Conservation (phyloP, 1,284 basidiomycete genomes). For the Pseudozyma sp. region DNA sequence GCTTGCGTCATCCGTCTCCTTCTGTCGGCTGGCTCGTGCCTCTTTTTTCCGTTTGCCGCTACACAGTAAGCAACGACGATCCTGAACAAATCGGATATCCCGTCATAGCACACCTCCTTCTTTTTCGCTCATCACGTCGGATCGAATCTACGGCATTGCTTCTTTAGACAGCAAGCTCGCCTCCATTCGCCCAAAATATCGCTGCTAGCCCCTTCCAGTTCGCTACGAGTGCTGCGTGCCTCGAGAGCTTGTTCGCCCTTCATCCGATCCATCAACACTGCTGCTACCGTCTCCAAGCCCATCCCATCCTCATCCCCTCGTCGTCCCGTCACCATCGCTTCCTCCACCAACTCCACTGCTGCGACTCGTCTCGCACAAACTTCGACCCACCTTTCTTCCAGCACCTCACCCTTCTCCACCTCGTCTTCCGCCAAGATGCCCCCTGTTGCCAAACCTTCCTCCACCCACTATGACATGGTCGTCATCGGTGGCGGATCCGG, state of each 20-base stretch:
- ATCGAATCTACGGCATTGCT: background rate
- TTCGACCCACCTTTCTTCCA: conserved; percentile 27
- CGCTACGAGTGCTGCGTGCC: conserved; percentile 41
- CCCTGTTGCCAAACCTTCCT: conserved; percentile 57
- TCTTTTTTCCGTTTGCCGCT: background rate
- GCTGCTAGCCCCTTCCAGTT: conserved; percentile 15
- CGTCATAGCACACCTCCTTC: background rate
- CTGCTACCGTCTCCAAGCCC: conserved; percentile 27
- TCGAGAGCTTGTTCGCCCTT: conserved; percentile 8
- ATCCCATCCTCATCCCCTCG: conserved; percentile 8
- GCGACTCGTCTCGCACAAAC: conserved; percentile 32
- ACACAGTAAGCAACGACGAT: background rate
- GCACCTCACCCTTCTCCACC: conserved; percentile 19
- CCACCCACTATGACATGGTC: conserved; percentile 64
- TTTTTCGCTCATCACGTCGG: background rate
- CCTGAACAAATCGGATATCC: background rate
- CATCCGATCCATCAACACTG: conserved; percentile 1
- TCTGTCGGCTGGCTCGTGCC: conserved; percentile 9
- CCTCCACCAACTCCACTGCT: conserved; percentile 1
- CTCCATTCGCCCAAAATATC: conserved; percentile 15
- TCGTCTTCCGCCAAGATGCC: conserved; percentile 53
- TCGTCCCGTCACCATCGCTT: background rate
- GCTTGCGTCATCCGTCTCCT: background rate
- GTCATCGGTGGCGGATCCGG: conserved; percentile 69
- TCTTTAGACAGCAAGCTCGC: background rate